Evolutionary conservation across 371 early-diverging fungal species (phyloP), one percentile per base, ranked within the genome.

Genomic region (Gilbertella persicaria): DNA sequence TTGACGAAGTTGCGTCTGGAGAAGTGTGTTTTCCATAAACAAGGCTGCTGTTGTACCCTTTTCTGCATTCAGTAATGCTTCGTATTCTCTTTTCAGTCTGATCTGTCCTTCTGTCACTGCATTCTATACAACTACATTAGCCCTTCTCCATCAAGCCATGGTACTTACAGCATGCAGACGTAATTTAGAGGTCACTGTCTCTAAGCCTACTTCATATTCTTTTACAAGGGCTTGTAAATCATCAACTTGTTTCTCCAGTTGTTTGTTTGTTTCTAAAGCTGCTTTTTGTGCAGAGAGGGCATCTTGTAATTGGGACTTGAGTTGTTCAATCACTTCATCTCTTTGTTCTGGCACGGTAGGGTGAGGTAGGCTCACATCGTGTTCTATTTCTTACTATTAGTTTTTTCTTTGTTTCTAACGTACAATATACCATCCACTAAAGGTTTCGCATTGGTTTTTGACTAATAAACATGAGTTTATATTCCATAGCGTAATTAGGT

Each of bases 51-150:
- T 71, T 24, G 64, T 69, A 4, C 64, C 65, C 57, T 75, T 75
- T 61, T 75, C 75, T 16, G 75, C 75, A 45, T 75, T 65, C 39
- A 75, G 42, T 25, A 75, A 36, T 8, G 75, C 75, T 45, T 75
- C 72, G 35, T 67, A 75, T 50, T 75, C 72, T 51, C 67, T 53
- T 45, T 67, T 55, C 26, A 71, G 35, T 10, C 55, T 59, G 9
- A 64, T 26, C 24, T 75, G 69, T 7, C 75, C 75, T 46, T 75
- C 69, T 12, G 62, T 45, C 3, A 58, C 25, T 1, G 69, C 58
- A 40, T 47, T 63, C 75, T 75, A 63, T 8, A 42, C 19, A 9
- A 20, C 23, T 30, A 16, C 8, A 33, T 10, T 33, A 10, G 10
- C 10, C 43, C 49, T 56, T n/a, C n/a, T n/a, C n/a, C n/a, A n/a